Evolutionary conservation across 495 filamentous ascomycete species (phyloP).

Genomic region (Emericellopsis terricola): DNA sequence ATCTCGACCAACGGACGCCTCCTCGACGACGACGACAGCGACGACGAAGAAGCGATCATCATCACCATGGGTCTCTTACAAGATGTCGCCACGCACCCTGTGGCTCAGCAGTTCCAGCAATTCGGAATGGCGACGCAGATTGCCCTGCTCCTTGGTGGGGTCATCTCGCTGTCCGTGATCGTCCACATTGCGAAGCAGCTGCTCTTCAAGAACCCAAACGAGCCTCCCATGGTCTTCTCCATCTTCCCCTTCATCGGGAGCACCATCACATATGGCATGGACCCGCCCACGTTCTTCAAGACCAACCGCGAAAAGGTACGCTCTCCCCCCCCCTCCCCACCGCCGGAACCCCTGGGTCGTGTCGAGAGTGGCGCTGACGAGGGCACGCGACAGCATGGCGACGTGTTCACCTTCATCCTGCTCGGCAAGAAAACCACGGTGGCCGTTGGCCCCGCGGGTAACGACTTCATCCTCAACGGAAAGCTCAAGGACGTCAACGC

Average conservation of each 20-base stretch:
- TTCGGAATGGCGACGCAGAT: slow-evolving; percentile 28
- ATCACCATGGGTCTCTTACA: slow-evolving; percentile 32
- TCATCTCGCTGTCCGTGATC: slow-evolving; percentile 36
- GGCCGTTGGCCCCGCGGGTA: slow-evolving; percentile 59
- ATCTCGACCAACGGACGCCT: too few species aligned
- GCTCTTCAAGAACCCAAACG: slow-evolving; percentile 49
- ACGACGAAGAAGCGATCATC: too few species aligned
- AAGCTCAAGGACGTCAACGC: slow-evolving; percentile 67
- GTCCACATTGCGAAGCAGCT: slow-evolving; percentile 52
- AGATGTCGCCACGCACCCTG: slow-evolving; percentile 19
- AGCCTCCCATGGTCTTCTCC: slow-evolving; percentile 70
- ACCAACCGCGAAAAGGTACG: slow-evolving; percentile 19
- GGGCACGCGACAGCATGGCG: slow-evolving; percentile 47
- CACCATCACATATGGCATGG: slow-evolving; percentile 67
- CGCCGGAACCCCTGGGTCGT: too few species aligned
- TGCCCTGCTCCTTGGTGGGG: slow-evolving; percentile 18
- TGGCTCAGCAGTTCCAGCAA: slow-evolving; percentile 21
- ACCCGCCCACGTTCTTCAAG: slow-evolving; percentile 64
- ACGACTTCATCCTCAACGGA: slow-evolving; percentile 75
- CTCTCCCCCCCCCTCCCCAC: too few species aligned
- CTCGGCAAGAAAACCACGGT: slow-evolving; percentile 62
- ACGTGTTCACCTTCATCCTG: slow-evolving; percentile 63
- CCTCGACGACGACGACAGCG: too few species aligned
- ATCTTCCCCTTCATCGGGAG: slow-evolving; percentile 68
- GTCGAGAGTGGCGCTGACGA: too few species aligned